Percentiles rank a stretch among this genome's conserved stretches.
Conservation (phyloP, 2,329 filamentous ascomycete species). For the Sclerotinia sclerotiorum region DNA sequence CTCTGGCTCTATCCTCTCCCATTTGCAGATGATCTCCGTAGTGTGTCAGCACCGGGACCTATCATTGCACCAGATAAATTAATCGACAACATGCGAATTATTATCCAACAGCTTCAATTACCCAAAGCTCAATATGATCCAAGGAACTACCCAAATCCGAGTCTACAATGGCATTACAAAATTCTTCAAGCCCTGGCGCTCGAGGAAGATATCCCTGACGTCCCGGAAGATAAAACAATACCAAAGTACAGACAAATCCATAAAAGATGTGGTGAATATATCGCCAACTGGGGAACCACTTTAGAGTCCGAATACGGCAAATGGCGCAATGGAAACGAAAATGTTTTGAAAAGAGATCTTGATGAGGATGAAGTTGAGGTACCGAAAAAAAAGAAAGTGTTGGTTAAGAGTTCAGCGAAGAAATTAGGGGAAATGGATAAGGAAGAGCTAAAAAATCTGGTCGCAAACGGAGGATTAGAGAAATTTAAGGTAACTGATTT, state of each 20-base stretch:
- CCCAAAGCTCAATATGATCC: slow-evolving; percentile 85
- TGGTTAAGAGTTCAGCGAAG: slow-evolving; percentile 13
- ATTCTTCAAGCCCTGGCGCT: slow-evolving; percentile 89
- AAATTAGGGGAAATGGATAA: slow-evolving; percentile 17
- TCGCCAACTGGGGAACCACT: slow-evolving; percentile 72
- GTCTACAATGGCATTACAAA: slow-evolving; percentile 94
- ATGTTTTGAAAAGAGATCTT: slow-evolving; percentile 9
- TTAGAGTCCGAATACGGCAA: slow-evolving; percentile 53
- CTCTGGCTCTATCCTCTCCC: slow-evolving; percentile 88
- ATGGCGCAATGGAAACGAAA: not conserved
- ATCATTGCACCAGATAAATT: slow-evolving; percentile 66
- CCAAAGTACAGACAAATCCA: slow-evolving; percentile 81
- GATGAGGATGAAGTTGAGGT: slow-evolving; percentile 3
- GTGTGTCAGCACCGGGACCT: slow-evolving; percentile 59
- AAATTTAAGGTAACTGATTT: slow-evolving; percentile 21
- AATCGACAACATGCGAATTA: slow-evolving; percentile 76
- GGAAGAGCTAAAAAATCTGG: slow-evolving; percentile 16
- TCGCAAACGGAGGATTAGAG: slow-evolving; percentile 12
- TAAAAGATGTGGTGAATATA: slow-evolving; percentile 78
- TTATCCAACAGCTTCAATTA: slow-evolving; percentile 74
- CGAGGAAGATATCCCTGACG: slow-evolving; percentile 81
- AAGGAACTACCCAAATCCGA: slow-evolving; percentile 83
- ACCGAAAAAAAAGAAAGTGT: slow-evolving; percentile 3
- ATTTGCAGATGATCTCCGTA: slow-evolving; percentile 83
- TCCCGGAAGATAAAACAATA: slow-evolving; percentile 71